phyloP scores from a whole-genome alignment of 225 moss, liverwort and hornwort genomes.

The Pleurozium schreberi region DNA sequence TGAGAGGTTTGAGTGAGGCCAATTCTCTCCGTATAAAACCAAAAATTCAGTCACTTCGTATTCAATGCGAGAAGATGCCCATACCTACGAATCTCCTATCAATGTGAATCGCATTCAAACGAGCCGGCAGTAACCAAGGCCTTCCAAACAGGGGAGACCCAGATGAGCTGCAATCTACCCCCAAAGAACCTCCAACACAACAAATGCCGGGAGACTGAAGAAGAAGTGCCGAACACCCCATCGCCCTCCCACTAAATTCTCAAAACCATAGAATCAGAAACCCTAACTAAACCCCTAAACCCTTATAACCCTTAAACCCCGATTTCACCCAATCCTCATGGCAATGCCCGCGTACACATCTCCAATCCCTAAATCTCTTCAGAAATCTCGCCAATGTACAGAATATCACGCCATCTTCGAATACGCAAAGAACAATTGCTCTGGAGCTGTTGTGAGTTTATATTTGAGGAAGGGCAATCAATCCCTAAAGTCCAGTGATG shows the following conservation, averaged over 20 bases:
- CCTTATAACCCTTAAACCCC: background rate
- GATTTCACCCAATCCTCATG: background rate
- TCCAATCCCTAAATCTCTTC: background rate
- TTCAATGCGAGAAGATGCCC: background rate
- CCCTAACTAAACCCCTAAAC: background rate
- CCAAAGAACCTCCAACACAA: background rate
- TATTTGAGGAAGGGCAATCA: background rate
- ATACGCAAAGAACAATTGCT: too few relatives aligned
- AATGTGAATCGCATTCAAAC: background rate
- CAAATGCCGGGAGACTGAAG: background rate
- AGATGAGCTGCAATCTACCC: background rate
- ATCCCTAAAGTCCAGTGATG: background rate
- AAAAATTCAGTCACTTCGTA: background rate
- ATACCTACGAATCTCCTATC: slow-evolving; percentile 2
- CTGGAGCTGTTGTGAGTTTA: background rate
- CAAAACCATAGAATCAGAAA: background rate
- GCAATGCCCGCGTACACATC: background rate
- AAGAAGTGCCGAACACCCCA: slow-evolving; percentile 18
- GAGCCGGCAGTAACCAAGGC: background rate
- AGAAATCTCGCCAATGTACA: background rate
- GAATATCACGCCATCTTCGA: background rate
- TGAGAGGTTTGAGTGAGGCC: background rate
- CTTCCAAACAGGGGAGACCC: slow-evolving; percentile 2
- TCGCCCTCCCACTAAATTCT: background rate
- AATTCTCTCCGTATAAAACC: background rate